Base-by-base conservation (phyloP, 352 stramenopile species). In the Elongisporangium prolatum region DNA sequence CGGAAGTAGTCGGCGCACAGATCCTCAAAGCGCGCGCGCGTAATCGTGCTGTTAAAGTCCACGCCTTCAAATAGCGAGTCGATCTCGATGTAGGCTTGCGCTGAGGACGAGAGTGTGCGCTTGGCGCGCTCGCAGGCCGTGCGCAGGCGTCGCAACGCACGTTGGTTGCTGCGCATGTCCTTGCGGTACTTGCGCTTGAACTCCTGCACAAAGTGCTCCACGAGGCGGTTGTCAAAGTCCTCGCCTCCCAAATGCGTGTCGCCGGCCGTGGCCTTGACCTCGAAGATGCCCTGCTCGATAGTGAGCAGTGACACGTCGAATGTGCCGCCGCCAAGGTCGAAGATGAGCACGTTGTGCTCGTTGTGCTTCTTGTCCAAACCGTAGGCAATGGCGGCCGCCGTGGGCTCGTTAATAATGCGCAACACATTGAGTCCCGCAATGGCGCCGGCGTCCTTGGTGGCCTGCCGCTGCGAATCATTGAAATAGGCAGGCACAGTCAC, bases 331-430 rank as follows among this genome's bases (percentile, higher is more conserved):
- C 89, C 89, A 37, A 97, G 72, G 58, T 98, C 91, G 62, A 97
- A 98, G 54, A 98, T 97, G 51, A 98, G 76, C 16, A 98, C 84
- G 54, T 97, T 97, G 50, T 84, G 77, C 65, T 97, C 84, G 18
- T 73, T 55, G 20, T 77, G 83, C 65, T 97, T 97, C 65, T 96
- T 93, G 67, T 98, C 90, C 22, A 97, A 65, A 49, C 90, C 87
- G 68, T 98, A 70, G 25, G 66, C 66, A 66, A 98, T 98, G 60
- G 96, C 92, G 21, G 92, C 92, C 24, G 92, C 92, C 7, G 92
- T 98, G 21, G 92, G 92, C 71, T 98, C 93, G 69, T 97, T 98
- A 68, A 98, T 98, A 58, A 98, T 97, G 65, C 91, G 87, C 55
- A 96, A 55, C 10, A 97, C 89, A 53, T 95, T 97, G 9, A 97